These are phyloP conservation scores for Heterobasidion irregulare DNA, from an alignment of 1,284 basidiomycete genomes.

Conservation along the genomic window DNA sequence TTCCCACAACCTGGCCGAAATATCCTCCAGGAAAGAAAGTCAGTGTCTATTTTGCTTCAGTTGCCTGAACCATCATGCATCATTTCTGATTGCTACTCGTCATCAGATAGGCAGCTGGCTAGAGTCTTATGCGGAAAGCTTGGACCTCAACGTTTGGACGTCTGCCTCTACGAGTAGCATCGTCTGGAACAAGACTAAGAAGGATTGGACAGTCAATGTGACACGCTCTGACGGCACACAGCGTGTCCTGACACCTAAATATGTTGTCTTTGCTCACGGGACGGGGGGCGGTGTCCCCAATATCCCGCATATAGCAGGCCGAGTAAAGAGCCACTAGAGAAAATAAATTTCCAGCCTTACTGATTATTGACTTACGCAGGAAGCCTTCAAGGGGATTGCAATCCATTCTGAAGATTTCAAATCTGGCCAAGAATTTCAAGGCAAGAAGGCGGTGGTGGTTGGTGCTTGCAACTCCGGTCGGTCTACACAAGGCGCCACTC, in stretches of 20 bases:
- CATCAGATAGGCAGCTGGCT: constrained; percentile 59
- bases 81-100: too few relatives aligned
- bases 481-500: not conserved
- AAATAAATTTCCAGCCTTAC: not conserved
- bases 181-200: constrained; percentile 31
- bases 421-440: constrained; percentile 27
- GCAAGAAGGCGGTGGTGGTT: constrained; percentile 42
- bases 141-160: constrained; percentile 64
- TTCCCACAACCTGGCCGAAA: constrained; percentile 56
- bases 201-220: constrained; percentile 50
- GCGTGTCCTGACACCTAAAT: constrained; percentile 42
- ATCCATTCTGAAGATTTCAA: constrained; percentile 34
- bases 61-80: not conserved
- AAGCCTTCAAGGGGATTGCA: constrained; percentile 33
- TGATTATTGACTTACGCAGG: constrained; percentile 14
- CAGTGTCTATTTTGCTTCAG: not conserved
- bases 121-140: constrained; percentile 52
- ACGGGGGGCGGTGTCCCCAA: constrained; percentile 42
- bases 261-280: constrained; percentile 56
- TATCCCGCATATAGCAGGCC: constrained; percentile 38
- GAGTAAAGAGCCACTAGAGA: constrained; percentile 11
- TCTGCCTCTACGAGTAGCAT: constrained; percentile 37
- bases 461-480: constrained; percentile 41
- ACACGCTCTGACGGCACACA: constrained; percentile 30
- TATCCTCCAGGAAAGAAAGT: constrained; percentile 52